These are phyloP conservation scores for Candida anglica DNA, from an alignment of 805 yeast species.

Conservation along the genomic window DNA sequence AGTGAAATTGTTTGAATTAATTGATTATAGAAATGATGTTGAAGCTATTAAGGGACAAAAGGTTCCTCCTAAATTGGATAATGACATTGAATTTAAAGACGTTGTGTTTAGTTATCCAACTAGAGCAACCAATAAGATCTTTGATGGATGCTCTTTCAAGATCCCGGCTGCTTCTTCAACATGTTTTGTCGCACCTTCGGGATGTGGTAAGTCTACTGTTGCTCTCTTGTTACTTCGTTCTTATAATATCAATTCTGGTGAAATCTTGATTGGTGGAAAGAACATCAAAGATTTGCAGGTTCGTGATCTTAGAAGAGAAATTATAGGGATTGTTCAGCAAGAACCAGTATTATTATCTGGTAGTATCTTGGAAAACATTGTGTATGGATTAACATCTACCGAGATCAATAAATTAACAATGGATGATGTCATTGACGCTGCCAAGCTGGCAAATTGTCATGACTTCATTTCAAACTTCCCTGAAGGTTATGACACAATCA, in stretches of 20 bases:
- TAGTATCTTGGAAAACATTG: conserved; percentile 50
- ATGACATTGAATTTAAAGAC: conserved; percentile 34
- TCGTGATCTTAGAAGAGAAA: conserved; percentile 42
- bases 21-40: conserved; percentile 34
- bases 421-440: conserved; percentile 41
- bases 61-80: conserved; percentile 15
- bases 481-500: conserved; percentile 55
- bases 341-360: conserved; percentile 59
- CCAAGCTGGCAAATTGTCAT: conserved; percentile 53
- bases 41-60: conserved; percentile 32
- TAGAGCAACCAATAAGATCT: conserved; percentile 31
- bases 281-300: conserved; percentile 47
- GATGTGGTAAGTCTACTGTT: conserved; percentile 60
- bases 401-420: conserved; percentile 31
- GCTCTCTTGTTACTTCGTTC: conserved; percentile 51
- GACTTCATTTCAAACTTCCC: conserved; percentile 54
- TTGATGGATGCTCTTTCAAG: conserved; percentile 34
- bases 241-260: conserved; percentile 47
- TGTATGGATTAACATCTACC: conserved; percentile 44
- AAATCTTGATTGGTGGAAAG: conserved; percentile 48
- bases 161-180: conserved; percentile 34
- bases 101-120: conserved; percentile 41
- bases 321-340: conserved; percentile 59
- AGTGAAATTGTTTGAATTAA: conserved; percentile 37
- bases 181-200: conserved; percentile 53